A percentile compares a stretch with the other conserved stretches of the same genome.
Conservation (phyloP, 306 rosid species). For the Hippophae gyantsensis region DNA sequence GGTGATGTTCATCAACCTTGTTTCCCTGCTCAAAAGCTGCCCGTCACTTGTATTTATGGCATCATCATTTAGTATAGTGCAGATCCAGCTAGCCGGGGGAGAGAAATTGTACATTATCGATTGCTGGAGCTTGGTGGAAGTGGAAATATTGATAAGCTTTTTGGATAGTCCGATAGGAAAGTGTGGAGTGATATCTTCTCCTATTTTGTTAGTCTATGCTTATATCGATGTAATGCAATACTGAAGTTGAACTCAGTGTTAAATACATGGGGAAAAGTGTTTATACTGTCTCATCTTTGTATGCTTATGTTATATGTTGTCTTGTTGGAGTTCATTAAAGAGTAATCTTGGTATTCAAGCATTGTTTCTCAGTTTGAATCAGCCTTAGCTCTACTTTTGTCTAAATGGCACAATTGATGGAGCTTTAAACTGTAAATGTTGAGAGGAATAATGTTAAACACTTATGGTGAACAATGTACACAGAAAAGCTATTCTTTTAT, state of each 20-base stretch:
- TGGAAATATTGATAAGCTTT: conserved; percentile 19
- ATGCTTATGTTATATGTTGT: no score
- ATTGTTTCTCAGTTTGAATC: no score
- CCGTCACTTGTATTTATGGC: conserved; percentile 13
- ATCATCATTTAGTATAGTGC: conserved; percentile 5
- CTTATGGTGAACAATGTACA: conserved; percentile 4
- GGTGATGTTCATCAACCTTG: conserved; percentile 5
- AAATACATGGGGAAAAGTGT: conserved; percentile 9
- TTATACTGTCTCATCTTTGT: no score
- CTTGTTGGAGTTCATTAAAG: no score
- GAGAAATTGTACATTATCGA: conserved; percentile 37
- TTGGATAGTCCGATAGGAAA: conserved; percentile 46
- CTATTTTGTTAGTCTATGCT: conserved; percentile 25
- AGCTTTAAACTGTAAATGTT: no score
- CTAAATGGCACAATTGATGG: no score
- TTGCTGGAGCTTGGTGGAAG: conserved; percentile 31
- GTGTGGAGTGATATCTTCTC: conserved; percentile 29
- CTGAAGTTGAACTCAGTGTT: conserved; percentile 15
- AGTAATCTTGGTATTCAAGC: no score
- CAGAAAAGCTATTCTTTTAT: conserved; percentile 1
- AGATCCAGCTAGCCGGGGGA: conserved; percentile 27
- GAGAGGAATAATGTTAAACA: no score
- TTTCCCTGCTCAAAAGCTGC: conserved; percentile 17
- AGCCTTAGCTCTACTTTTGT: no score
- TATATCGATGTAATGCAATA: conserved; percentile 28